Percentiles rank a stretch among this genome's conserved stretches.
phyloP scores from a whole-genome alignment of 129 eudicot species.

The Gnaphalium uliginosum region DNA sequence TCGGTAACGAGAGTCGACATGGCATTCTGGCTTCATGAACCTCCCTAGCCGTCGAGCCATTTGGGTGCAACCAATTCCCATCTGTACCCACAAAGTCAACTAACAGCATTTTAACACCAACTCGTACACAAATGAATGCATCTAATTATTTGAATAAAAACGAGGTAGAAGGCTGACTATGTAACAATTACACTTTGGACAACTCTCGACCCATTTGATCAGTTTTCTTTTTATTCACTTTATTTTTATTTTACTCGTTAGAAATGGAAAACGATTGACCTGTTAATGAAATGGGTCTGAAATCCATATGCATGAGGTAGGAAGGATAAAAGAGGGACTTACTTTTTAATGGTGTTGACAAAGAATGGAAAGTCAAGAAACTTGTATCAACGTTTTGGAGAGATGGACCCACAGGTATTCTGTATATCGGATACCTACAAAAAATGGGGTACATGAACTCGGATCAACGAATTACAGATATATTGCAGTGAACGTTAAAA shows the following conservation, averaged over 20 bases:
- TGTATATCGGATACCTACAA: constrained; percentile 89
- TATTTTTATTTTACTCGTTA: background rate
- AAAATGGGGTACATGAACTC: constrained; percentile 11
- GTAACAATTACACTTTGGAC: background rate
- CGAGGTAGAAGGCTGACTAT: background rate
- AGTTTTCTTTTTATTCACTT: background rate
- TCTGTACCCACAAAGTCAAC: constrained; percentile 38
- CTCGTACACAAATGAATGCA: background rate
- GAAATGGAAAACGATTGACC: background rate
- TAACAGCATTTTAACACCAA: constrained; percentile 11
- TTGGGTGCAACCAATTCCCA: constrained; percentile 31
- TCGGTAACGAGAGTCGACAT: constrained; percentile 50
- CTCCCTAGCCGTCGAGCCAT: constrained; percentile 42
- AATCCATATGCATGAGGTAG: background rate
- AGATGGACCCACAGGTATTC: constrained; percentile 91
- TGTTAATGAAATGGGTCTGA: background rate
- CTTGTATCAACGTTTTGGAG: constrained; percentile 85
- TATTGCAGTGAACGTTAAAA: background rate
- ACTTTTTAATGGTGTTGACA: constrained; percentile 74
- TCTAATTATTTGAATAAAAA: background rate
- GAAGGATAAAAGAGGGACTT: constrained; percentile 31
- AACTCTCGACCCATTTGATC: background rate
- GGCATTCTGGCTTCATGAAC: constrained; percentile 43
- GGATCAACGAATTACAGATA: background rate
- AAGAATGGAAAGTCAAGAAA: constrained; percentile 84